phyloP scores from a whole-genome alignment of 225 moss, liverwort and hornwort genomes.

The Polytrichum commune region DNA sequence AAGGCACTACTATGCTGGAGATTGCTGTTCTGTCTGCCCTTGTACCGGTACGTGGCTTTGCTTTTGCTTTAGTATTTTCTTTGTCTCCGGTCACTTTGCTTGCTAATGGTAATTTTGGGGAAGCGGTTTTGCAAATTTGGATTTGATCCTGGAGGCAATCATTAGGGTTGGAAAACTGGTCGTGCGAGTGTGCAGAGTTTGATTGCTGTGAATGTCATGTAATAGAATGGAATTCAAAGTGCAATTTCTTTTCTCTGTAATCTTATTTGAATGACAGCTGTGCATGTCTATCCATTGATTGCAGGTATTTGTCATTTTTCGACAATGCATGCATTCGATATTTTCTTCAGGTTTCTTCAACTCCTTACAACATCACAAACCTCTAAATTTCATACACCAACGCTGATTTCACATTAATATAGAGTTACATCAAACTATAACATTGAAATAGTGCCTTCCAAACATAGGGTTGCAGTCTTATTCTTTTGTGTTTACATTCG shows the following conservation, averaged over 20 bases:
- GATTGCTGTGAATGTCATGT: not conserved
- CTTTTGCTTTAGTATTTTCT: not conserved
- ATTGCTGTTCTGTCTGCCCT: conserved; percentile 73
- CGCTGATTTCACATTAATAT: too few species aligned
- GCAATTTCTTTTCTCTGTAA: not conserved
- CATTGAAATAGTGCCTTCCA: too few species aligned
- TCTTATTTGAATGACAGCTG: not conserved
- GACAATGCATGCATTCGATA: conserved; percentile 44
- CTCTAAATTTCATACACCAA: too few species aligned
- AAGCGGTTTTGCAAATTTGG: not conserved
- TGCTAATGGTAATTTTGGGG: not conserved
- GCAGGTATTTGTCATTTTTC: conserved; percentile 79
- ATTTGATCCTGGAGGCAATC: not conserved
- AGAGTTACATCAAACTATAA: too few species aligned
- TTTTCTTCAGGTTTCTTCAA: conserved; percentile 26
- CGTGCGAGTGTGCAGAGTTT: not conserved
- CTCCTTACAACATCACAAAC: not conserved
- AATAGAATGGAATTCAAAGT: not conserved
- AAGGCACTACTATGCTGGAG: conserved; percentile 88
- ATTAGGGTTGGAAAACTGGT: not conserved
- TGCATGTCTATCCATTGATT: conserved; percentile 1
- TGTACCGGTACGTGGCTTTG: conserved; percentile 47
- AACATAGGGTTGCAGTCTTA: too few species aligned
- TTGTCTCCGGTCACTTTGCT: not conserved
- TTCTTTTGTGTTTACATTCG: too few species aligned